A percentile compares a stretch with the other conserved stretches of the same genome.
phyloP scores from a whole-genome alignment of 352 stramenopile species.

The Saprolegnia diclina region DNA sequence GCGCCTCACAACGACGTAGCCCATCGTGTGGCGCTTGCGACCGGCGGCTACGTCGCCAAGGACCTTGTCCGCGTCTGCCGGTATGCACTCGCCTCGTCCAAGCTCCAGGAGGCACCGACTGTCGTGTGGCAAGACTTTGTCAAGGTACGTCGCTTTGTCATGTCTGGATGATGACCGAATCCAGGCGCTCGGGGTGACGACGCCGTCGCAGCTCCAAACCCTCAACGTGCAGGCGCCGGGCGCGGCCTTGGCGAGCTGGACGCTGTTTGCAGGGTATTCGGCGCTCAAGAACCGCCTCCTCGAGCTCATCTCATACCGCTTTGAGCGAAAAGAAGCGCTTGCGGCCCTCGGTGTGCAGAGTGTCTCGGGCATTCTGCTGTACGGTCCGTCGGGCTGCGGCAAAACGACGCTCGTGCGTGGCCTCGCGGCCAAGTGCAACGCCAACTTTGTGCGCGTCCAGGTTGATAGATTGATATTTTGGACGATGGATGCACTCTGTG shows the following conservation, averaged over 20 bases:
- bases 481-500: too few relatives aligned
- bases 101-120: neutral
- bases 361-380: conserved; percentile 68
- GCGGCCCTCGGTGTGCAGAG: conserved; percentile 49
- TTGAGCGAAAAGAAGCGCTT: conserved; percentile 20
- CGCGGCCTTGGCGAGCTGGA: neutral
- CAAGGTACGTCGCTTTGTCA: conserved; percentile 4
- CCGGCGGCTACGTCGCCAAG: conserved; percentile 71
- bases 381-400: conserved; percentile 70
- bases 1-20: conserved; percentile 25
- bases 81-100: conserved; percentile 37
- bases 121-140: conserved; percentile 20
- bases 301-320: conserved; percentile 31
- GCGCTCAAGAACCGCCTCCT: conserved; percentile 49
- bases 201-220: conserved; percentile 64
- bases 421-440: conserved; percentile 48
- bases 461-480: conserved; percentile 30
- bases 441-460: conserved; percentile 82
- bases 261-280: conserved; percentile 59
- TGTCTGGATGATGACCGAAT: neutral
- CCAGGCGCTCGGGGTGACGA: conserved; percentile 31
- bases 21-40: conserved; percentile 45
- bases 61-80: conserved; percentile 66
- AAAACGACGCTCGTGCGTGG: conserved; percentile 75
- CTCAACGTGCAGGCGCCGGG: conserved; percentile 64